Evolutionary conservation across 208 protist genomes (phyloP).

Genomic region (Phytomonas sp.): DNA sequence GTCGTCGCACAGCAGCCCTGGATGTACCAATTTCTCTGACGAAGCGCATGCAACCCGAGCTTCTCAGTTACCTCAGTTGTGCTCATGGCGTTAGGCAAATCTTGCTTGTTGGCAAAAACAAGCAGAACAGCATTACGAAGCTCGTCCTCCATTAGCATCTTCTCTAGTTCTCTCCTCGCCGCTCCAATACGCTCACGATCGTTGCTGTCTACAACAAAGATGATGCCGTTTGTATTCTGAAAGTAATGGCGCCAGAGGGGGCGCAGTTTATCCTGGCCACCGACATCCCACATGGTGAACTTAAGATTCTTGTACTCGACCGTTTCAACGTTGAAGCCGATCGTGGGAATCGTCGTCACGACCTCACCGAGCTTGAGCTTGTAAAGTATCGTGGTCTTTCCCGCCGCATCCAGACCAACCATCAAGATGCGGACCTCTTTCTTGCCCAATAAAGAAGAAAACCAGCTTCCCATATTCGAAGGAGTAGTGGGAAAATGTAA

Average conservation of each 20-base stretch:
- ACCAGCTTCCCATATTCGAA: slow-evolving; percentile 9
- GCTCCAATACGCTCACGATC: slow-evolving; percentile 91
- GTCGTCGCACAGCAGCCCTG: slow-evolving; percentile 89
- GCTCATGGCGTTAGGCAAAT: slow-evolving; percentile 96
- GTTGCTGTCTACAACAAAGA: slow-evolving; percentile 97
- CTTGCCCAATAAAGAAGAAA: slow-evolving; percentile 90
- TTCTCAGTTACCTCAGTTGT: slow-evolving; percentile 95
- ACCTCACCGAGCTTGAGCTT: slow-evolving; percentile 97
- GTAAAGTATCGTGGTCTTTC: slow-evolving; percentile 98
- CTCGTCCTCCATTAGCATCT: slow-evolving; percentile 96
- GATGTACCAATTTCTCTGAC: slow-evolving; percentile 91
- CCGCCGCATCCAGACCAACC: slow-evolving; percentile 96
- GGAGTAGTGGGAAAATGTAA: not conserved
- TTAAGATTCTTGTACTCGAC: slow-evolving; percentile 96
- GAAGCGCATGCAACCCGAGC: slow-evolving; percentile 91
- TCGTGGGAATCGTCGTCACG: slow-evolving; percentile 94
- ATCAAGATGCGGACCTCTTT: slow-evolving; percentile 96
- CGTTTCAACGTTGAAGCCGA: slow-evolving; percentile 97
- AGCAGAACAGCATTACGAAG: slow-evolving; percentile 94
- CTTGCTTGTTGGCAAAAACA: slow-evolving; percentile 99
- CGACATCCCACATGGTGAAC: slow-evolving; percentile 96
- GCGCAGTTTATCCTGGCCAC: slow-evolving; percentile 95
- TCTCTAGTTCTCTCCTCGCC: slow-evolving; percentile 91
- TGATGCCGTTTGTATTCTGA: slow-evolving; percentile 94
- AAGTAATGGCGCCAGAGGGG: slow-evolving; percentile 96